Evolutionary conservation across 108 stramenopile genomes (phyloP), one percentile per base, ranked within the genome.

Genomic region (Cyclotella baltica): DNA sequence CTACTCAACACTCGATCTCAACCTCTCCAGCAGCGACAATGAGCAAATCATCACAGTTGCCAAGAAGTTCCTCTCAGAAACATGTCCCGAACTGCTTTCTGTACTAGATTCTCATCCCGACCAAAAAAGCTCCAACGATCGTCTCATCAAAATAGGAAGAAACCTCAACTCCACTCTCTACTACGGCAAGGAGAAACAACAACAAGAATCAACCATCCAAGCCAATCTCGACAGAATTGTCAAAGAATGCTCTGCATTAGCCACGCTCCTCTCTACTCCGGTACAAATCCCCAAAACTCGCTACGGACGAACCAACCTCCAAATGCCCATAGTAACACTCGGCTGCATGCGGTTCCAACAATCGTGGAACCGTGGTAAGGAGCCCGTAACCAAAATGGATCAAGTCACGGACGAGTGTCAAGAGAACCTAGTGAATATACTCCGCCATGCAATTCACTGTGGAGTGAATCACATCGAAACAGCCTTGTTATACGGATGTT

Each of bases 391-490:
- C 10, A 64, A 74, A 16, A 35, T 86, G 70, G 72, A 76, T 23
- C 69, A 89, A 27, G 83, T 96, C 6, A 70, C 84, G 5, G 47
- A 50, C 20, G 90, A 89, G 25, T 93, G 94, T 67, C 93, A 95
- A 59, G 87, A 88, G 30, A 95, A 93, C 78, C 65, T 97, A 20
- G 85, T 91, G 5, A 65, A 75, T 19, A 95, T 91, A 22, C 37
- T 96, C 6, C 67, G 66, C 15, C 69, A 86, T 20, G 89, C 96
- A 0, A 72, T 95, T 55, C 53, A 73, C 13, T 86, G 89, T 61
- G 97, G 97, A 25, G 86, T 96, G 37, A 96, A 93, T 78, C 97
- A 98, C 78, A 93, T 98, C 73, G 97, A 98, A 65, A 96, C 95
- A 16, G 97, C 97, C 16, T 69, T 76, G 35, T 91, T 89, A n/a